These are phyloP conservation scores for Omphalotus guepiniiformis DNA, from an alignment of 768 basidiomycete genomes.

Conservation along the genomic window DNA sequence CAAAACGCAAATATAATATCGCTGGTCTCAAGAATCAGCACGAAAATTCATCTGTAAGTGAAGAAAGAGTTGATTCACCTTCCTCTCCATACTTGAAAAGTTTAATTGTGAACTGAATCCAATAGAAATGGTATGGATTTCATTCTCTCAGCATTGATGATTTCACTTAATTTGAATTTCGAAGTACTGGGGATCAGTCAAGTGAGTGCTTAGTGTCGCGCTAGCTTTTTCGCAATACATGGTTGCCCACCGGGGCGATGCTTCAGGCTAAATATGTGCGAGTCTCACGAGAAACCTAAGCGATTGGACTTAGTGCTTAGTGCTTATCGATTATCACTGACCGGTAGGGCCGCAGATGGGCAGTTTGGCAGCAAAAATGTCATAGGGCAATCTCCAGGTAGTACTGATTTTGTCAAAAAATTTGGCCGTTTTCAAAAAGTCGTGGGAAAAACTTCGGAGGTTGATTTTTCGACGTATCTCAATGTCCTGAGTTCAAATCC, in stretches of 20 bases:
- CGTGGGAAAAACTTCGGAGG: conserved; percentile 12
- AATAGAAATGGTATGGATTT: conserved; percentile 30
- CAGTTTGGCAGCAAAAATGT: conserved; percentile 23
- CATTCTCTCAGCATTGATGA: neutral
- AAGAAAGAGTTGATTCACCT: no score
- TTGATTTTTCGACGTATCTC: conserved; percentile 14
- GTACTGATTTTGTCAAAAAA: conserved; percentile 8
- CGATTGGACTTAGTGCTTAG: no score
- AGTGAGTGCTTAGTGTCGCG: conserved; percentile 21
- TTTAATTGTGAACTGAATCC: conserved; percentile 37
- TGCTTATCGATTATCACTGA: conserved; percentile 7
- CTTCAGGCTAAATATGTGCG: no score
- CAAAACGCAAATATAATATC: no score
- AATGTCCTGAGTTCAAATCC: conserved; percentile 12
- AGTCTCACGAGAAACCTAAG: no score
- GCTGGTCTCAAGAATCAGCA: no score
- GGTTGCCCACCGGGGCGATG: no score
- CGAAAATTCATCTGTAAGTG: no score
- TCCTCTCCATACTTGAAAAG: no score
- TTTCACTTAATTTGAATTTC: neutral
- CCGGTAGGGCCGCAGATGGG: conserved; percentile 26
- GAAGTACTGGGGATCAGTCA: conserved; percentile 20
- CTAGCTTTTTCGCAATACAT: no score
- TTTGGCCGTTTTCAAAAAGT: conserved; percentile 10
- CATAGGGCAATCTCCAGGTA: conserved; percentile 17